phyloP scores from a whole-genome alignment of 176 grass and related monocot species.

The Oryza coarctata region DNA sequence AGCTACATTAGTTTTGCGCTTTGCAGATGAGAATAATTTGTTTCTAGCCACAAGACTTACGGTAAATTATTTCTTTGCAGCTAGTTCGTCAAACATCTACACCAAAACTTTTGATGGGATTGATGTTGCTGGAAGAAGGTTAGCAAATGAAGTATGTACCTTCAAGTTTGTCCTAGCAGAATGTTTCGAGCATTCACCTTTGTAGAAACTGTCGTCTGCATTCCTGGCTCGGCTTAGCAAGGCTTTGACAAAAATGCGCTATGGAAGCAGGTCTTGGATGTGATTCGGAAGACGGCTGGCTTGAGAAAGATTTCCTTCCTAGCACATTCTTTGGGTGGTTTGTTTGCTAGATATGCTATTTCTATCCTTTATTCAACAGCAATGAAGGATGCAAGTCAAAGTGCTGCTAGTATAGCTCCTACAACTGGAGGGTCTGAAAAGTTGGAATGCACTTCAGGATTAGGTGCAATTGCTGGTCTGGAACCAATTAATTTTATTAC shows the following conservation, averaged over 20 bases:
- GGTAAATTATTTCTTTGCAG: conserved; percentile 40
- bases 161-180: conserved; percentile 14
- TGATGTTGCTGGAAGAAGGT: conserved; percentile 73
- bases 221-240: conserved; percentile 3
- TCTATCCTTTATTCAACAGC: conserved; percentile 53
- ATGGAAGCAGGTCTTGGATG: conserved; percentile 63
- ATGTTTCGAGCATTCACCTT: conserved; percentile 29
- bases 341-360: conserved; percentile 90
- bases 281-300: conserved; percentile 53
- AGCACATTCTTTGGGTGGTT: conserved; percentile 84
- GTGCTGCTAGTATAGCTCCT: neutral
- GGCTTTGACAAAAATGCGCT: conserved; percentile 9
- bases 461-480: conserved; percentile 62
- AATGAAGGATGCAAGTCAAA: conserved; percentile 21
- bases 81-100: conserved; percentile 77
- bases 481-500: conserved; percentile 82
- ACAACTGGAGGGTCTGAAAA: conserved; percentile 21
- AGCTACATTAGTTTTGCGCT: conserved; percentile 5
- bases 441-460: conserved; percentile 20
- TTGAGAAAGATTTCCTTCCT: conserved; percentile 84
- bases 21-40: neutral
- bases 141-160: conserved; percentile 79
- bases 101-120: conserved; percentile 80
- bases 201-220: conserved; percentile 24
- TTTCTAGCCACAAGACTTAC: conserved; percentile 4